A percentile compares a stretch with the other conserved stretches of the same genome.
phyloP scores from a whole-genome alignment of 495 filamentous ascomycete genomes.

The Venustampulla echinocandica region DNA sequence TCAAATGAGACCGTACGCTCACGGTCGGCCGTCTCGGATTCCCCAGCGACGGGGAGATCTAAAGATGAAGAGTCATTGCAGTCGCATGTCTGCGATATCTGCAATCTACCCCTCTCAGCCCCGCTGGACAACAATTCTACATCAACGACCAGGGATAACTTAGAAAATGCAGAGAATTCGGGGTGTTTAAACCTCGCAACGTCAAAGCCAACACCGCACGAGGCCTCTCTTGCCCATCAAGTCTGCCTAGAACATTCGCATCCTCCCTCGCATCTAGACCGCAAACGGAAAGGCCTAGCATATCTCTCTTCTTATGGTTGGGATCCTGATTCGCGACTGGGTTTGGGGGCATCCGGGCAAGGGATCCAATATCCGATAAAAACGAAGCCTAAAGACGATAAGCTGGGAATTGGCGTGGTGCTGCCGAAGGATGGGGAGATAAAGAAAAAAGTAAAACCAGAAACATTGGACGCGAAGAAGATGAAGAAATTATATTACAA shows the following conservation, averaged over 20 bases:
- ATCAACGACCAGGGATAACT: neutral
- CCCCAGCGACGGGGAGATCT: constrained; percentile 2
- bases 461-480: constrained; percentile 63
- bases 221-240: constrained; percentile 73
- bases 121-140: neutral
- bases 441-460: constrained; percentile 39
- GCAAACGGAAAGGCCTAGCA: constrained; percentile 64
- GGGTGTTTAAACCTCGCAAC: no score
- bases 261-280: constrained; percentile 76
- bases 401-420: constrained; percentile 58
- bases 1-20: no score
- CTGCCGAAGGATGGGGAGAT: constrained; percentile 28
- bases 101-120: constrained; percentile 43
- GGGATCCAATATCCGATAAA: constrained; percentile 74
- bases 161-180: neutral
- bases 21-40: constrained; percentile 18
- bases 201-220: constrained; percentile 39
- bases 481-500: constrained; percentile 49
- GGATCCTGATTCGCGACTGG: constrained; percentile 71
- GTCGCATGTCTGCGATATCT: constrained; percentile 43
- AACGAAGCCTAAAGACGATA: constrained; percentile 61
- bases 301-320: constrained; percentile 74
- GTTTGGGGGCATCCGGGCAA: constrained; percentile 62
- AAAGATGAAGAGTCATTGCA: constrained; percentile 3
- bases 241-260: constrained; percentile 70